Evolutionary conservation across 352 stramenopile genomes (phyloP).

Genomic region (Blastocystis sp.): DNA sequence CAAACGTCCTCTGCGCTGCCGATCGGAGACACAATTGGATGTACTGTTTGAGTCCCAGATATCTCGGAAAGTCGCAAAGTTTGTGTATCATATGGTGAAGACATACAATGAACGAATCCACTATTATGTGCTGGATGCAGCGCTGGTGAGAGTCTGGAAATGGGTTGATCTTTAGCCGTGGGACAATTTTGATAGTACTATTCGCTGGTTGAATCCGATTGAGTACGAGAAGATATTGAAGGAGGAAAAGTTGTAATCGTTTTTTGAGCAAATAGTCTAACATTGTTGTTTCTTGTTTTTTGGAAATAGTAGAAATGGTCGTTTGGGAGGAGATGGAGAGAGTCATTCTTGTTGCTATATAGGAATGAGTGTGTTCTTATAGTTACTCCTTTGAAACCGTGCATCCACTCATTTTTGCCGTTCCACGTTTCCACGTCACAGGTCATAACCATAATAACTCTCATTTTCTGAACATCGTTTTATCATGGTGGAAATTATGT

Average conservation of each 20-base stretch:
- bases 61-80: not conserved
- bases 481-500: slow-evolving; percentile 61
- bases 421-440: not conserved
- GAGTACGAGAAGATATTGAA: slow-evolving; percentile 47
- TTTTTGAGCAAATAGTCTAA: not conserved
- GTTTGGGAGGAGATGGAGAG: too few species aligned
- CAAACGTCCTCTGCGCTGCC: slow-evolving; percentile 1
- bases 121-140: not conserved
- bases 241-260: not conserved
- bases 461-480: not conserved
- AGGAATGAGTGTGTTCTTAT: not conserved
- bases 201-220: slow-evolving; percentile 13
- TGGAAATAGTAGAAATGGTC: too few species aligned
- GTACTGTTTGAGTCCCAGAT: slow-evolving; percentile 32
- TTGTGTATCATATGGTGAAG: slow-evolving; percentile 57
- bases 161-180: slow-evolving; percentile 2
- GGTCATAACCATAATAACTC: not conserved
- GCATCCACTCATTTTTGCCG: not conserved
- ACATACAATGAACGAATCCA: slow-evolving; percentile 11
- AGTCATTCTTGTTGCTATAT: too few species aligned
- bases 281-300: too few species aligned
- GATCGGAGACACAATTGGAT: slow-evolving; percentile 24
- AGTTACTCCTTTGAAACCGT: not conserved
- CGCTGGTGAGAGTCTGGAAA: not conserved
- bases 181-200: slow-evolving; percentile 3